phyloP scores from a whole-genome alignment of 345 rosid genomes.

The Rhodomyrtus tomentosa region DNA sequence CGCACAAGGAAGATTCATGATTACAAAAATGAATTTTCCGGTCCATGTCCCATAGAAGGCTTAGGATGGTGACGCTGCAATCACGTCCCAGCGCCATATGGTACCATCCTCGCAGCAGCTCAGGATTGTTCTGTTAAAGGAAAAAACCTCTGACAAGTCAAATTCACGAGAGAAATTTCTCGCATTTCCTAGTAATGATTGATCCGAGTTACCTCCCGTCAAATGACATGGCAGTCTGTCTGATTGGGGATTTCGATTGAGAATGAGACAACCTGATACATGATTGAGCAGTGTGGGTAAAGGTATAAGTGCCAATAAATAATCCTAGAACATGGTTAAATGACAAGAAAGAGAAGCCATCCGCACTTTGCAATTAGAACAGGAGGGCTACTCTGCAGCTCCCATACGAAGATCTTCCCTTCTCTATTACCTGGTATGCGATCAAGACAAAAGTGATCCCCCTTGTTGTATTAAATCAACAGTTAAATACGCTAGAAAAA shows the following conservation, averaged over 20 bases:
- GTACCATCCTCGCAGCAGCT: constrained; percentile 93
- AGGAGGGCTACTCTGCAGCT: constrained; percentile 89
- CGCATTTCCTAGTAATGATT: background rate
- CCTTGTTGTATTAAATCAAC: background rate
- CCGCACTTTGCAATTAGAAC: constrained; percentile 67
- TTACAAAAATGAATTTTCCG: background rate
- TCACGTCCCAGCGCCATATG: constrained; percentile 89
- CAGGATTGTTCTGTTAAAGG: constrained; percentile 68
- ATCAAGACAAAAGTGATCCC: background rate
- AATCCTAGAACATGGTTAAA: background rate
- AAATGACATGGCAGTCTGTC: constrained; percentile 93
- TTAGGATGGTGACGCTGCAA: constrained; percentile 12
- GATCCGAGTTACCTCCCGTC: constrained; percentile 53
- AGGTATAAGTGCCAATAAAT: background rate
- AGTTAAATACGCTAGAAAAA: background rate
- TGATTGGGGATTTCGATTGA: constrained; percentile 70
- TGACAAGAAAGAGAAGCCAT: background rate
- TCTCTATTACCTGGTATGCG: constrained; percentile 70
- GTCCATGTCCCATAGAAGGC: background rate
- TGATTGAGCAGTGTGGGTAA: background rate
- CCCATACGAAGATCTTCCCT: constrained; percentile 96
- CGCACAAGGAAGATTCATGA: background rate
- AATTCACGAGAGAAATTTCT: background rate
- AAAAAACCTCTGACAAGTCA: background rate
- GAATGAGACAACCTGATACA: constrained; percentile 52